A percentile compares a stretch with the other conserved stretches of the same genome.
These are phyloP conservation scores for Termitomyces sp. DNA, from an alignment of 768 basidiomycete species.

Conservation along the genomic window DNA sequence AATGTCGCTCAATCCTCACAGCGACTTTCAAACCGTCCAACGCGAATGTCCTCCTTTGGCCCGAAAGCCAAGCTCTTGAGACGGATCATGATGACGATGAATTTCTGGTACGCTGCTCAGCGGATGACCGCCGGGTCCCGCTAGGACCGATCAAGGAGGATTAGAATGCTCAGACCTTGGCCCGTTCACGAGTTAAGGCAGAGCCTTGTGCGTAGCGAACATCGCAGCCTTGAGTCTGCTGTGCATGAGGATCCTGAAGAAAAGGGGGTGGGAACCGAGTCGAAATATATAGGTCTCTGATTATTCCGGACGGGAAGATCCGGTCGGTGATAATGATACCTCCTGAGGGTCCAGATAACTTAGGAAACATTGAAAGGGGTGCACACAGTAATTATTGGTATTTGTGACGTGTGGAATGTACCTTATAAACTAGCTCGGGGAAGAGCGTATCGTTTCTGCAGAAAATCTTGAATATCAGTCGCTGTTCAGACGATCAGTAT, in stretches of 20 bases:
- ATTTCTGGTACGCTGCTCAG: slow-evolving; percentile 27
- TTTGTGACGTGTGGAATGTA: background rate
- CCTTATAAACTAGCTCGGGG: slow-evolving; percentile 5
- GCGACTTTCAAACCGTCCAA: slow-evolving; percentile 18
- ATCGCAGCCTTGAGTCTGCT: slow-evolving; percentile 37
- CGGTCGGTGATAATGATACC: background rate
- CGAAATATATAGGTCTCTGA: background rate
- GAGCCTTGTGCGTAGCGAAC: slow-evolving; percentile 48
- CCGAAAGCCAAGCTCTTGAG: slow-evolving; percentile 15
- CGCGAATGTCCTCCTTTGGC: slow-evolving; percentile 7
- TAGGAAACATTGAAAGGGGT: background rate
- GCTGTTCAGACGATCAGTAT: slow-evolving; percentile 1
- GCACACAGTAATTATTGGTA: background rate
- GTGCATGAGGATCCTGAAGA: background rate
- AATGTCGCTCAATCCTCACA: slow-evolving; percentile 22
- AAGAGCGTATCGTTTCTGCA: slow-evolving; percentile 4
- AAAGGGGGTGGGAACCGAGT: background rate
- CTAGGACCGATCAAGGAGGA: slow-evolving; percentile 24
- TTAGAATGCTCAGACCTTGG: slow-evolving; percentile 32
- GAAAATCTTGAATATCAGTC: slow-evolving; percentile 8
- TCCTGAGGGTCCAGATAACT: no score
- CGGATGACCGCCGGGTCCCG: slow-evolving; percentile 19
- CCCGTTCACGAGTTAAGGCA: slow-evolving; percentile 27
- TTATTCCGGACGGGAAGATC: background rate
- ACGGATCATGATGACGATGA: slow-evolving; percentile 9